Evolutionary conservation across 2,329 filamentous ascomycete genomes (phyloP), one percentile per base, ranked within the genome.

Genomic region (Colletotrichum chrysophilum): DNA sequence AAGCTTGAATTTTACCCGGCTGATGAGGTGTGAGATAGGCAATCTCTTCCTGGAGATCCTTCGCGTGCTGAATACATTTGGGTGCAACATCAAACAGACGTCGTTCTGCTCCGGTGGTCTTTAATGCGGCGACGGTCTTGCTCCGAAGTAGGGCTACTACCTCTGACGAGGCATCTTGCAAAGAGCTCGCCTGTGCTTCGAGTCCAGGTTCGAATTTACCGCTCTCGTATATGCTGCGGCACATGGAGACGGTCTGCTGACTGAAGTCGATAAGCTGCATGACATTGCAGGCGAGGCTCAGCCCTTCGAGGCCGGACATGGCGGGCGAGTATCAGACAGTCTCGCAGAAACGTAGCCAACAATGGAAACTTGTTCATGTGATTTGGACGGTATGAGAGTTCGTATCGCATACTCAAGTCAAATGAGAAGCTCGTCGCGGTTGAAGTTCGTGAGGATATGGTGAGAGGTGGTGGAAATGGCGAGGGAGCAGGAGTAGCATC

Each of bases 251-350:
- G 4, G 38, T 32, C 7, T 64, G 56, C 8, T 36, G 58, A 4
- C 28, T 24, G 16, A 64, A 70, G 16, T 34, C 38, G 30, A 70
- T 64, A 14, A 64, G 68, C 58, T 64, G 58, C 68, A 70, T 70
- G 43, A 71, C 30, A 8, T 58, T 71, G 69, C 68, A 70, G 9
- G 58, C 58, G 30, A 64, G 26, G 10, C 68, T 13, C 3, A 70
- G 58, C 4, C 58, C 68, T 24, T 64, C 68, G 36, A 70, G 36
- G 5, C 68, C 38, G 10, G 68, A 34, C 68, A 70, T 70, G 58
- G 38, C 28, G 30, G 34, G 26, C 36, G 18, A 21, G 7, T 18
- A 28, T 0, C 38, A 26, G 32, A 13, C 21, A 16, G n/a, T 62
- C 58, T 28, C n/a, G 21, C 52, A 24, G 52, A 56, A 56, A 4